phyloP scores from a whole-genome alignment of 352 stramenopile genomes.

The Phytophthora fragariaefolia region DNA sequence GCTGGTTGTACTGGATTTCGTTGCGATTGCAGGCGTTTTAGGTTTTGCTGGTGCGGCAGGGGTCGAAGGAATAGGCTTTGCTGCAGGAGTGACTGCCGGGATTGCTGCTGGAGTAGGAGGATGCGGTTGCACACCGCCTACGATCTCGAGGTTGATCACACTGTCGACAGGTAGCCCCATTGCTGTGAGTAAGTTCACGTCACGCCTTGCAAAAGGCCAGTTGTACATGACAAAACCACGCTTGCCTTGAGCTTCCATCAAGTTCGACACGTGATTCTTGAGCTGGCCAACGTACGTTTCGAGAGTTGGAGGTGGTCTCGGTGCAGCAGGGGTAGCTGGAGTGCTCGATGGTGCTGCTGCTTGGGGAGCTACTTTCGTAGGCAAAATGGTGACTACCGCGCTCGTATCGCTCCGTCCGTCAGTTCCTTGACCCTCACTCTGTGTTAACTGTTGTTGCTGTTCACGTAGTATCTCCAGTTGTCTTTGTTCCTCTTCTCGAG shows the following conservation, averaged over 20 bases:
- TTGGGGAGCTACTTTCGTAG: neutral
- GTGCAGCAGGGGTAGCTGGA: neutral
- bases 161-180: slow-evolving; percentile 58
- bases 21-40: slow-evolving; percentile 6
- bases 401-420: slow-evolving; percentile 17
- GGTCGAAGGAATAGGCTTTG: neutral
- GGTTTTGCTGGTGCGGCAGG: slow-evolving; percentile 1
- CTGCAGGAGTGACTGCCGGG: neutral
- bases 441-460: slow-evolving; percentile 13
- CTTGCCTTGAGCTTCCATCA: slow-evolving; percentile 27
- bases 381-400: neutral
- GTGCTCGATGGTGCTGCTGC: neutral
- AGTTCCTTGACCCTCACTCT: slow-evolving; percentile 22
- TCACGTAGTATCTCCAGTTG: slow-evolving; percentile 10
- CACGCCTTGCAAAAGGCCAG: slow-evolving; percentile 50
- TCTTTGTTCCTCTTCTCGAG: slow-evolving; percentile 23
- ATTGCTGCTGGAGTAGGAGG: neutral
- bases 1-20: slow-evolving; percentile 1
- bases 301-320: slow-evolving; percentile 20
- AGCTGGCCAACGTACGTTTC: slow-evolving; percentile 21
- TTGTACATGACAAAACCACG: slow-evolving; percentile 68
- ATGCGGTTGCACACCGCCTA: slow-evolving; percentile 2
- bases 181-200: slow-evolving; percentile 56
- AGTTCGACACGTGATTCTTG: slow-evolving; percentile 17
- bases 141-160: slow-evolving; percentile 58